Evolutionary conservation across 345 rosid species (phyloP), one percentile per base, ranked within the genome.

Genomic region (Pistacia vera): DNA sequence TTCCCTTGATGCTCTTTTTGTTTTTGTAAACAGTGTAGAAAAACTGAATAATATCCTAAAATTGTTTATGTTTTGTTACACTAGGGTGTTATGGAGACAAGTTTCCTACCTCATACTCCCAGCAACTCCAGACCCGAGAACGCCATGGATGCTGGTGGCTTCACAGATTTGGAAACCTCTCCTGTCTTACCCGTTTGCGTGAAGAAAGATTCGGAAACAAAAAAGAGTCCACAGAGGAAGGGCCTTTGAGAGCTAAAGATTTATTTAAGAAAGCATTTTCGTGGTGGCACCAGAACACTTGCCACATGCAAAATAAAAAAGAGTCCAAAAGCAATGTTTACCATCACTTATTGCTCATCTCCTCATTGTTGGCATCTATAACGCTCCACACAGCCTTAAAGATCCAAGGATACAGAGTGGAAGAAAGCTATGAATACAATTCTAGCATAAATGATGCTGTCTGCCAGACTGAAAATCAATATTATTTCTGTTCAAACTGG

Each of bases 161-260:
- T 51, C 48, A 48, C 17, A 11, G 28, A 41, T 14, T 38, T 76
- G 61, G 73, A 48, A 35, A 59, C 58, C 14, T 35, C 55, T 6
- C 9, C 41, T 20, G 79, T 11, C n/a, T 73, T 54, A 7, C n/a
- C 33, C 3, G 49, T n/a, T 35, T 2, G 48, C 22, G 20, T 38
- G 69, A 36, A 69, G 49, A 62, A 38, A 52, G 74, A 60, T 12
- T 2, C 51, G 33, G 12, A 76, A 68, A 60, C 10, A 46, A n/a
- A 62, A 51, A 30, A 14, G 22, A 17, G 2, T 33, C 41, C 51
- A 14, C 20, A 4, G 2, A 65, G 25, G 25, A 25, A 25, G 25
- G 25, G 25, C 25, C 59, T 59, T 33, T 20, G 11, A 36, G 41
- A 33, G 79, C 44, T 52, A 51, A 36, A 61, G 35, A 16, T 35